Conservation (phyloP, 164 flowering plant genomes). For the Euptelea pleiosperma region DNA sequence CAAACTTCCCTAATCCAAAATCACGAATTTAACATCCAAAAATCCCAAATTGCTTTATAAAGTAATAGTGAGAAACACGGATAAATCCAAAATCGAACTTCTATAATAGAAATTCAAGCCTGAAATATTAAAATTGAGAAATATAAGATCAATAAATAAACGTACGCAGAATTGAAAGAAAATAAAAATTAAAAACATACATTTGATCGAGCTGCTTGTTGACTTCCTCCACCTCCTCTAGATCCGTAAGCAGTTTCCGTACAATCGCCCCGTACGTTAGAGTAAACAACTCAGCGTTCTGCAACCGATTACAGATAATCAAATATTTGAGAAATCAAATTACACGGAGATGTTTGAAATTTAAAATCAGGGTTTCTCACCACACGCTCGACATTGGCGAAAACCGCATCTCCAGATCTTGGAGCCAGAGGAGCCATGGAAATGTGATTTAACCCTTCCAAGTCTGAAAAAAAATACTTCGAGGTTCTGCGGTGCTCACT, state of each 20-base stretch:
- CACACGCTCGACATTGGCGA: conserved; percentile 70
- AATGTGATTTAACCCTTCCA: background rate
- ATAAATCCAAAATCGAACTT: no score
- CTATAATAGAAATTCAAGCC: no score
- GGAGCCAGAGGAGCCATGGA: conserved; percentile 70
- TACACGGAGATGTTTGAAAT: no score
- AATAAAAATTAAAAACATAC: conserved; percentile 30
- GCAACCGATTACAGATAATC: background rate
- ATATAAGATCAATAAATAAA: no score
- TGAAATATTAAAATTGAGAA: no score
- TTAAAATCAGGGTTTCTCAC: conserved; percentile 26
- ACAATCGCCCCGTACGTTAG: conserved; percentile 91
- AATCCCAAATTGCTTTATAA: no score
- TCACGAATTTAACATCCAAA: background rate
- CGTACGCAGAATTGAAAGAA: background rate
- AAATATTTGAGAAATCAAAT: background rate
- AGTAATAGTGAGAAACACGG: no score
- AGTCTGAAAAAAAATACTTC: no score
- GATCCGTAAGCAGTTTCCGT: conserved; percentile 82
- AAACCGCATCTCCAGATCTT: conserved; percentile 86
- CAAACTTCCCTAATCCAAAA: no score
- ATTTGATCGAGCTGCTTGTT: conserved; percentile 97
- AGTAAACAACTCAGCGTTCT: conserved; percentile 97
- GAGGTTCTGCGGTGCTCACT: no score
- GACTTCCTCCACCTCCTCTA: conserved; percentile 93